Evolutionary conservation across 257 asterid genomes (phyloP).

Genomic region (Solanum lycopersicoides): DNA sequence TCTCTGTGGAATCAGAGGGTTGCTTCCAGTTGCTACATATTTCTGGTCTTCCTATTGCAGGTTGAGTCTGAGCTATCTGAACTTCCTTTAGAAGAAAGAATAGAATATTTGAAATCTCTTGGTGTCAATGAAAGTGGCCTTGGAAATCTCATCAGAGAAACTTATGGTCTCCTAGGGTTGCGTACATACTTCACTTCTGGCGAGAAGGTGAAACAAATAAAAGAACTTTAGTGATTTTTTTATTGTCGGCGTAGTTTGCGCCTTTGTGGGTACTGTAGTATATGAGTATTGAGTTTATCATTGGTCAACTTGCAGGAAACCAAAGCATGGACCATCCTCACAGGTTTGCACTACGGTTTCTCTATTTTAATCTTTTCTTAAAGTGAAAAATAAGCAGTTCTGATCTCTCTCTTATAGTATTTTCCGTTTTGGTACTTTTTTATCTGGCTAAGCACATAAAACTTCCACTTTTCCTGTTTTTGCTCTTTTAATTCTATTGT

Average conservation of each 20-base stretch:
- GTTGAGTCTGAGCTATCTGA: constrained; percentile 97
- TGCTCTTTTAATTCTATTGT: not conserved
- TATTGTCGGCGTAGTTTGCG: not conserved
- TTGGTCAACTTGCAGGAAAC: constrained; percentile 52
- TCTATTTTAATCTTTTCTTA: not conserved
- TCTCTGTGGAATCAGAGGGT: not conserved
- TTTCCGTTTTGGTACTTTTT: not conserved
- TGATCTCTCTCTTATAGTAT: not conserved
- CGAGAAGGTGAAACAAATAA: constrained; percentile 58
- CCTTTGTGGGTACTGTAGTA: not conserved
- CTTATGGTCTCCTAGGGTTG: constrained; percentile 80
- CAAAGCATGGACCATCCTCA: constrained; percentile 89
- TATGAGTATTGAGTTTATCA: not conserved
- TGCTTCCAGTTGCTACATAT: not conserved
- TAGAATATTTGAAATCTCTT: constrained; percentile 76
- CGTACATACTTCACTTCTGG: constrained; percentile 97
- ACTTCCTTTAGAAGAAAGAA: constrained; percentile 86
- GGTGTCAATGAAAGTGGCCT: constrained; percentile 88
- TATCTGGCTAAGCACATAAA: not conserved
- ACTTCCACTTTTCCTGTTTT: not conserved
- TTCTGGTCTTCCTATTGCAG: constrained; percentile 21
- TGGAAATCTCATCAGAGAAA: constrained; percentile 86
- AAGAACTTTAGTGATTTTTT: not conserved
- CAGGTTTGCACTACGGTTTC: constrained; percentile 37
- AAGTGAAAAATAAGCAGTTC: not conserved